These are phyloP conservation scores for Globisporangium rhizosaccharum DNA, from an alignment of 352 stramenopile genomes.

Conservation along the genomic window DNA sequence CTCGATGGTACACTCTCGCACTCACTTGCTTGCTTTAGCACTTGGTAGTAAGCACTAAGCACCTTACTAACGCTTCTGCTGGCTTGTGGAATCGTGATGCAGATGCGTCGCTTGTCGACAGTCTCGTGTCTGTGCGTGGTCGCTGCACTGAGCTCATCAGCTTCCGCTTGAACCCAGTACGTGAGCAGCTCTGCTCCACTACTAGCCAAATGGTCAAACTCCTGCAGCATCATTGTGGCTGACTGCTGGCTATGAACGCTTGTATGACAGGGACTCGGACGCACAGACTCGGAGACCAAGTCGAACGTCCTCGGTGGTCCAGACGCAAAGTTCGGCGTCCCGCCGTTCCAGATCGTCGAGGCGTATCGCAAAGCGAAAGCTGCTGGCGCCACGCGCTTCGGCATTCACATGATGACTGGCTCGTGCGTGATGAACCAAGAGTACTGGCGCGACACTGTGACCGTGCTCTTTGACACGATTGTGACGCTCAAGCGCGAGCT, in stretches of 20 bases:
- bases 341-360: slow-evolving; percentile 85
- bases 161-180: slow-evolving; percentile 81
- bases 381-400: slow-evolving; percentile 77
- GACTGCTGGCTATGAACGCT: no score
- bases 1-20: slow-evolving; percentile 40
- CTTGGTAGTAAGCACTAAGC: not conserved
- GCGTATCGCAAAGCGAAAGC: slow-evolving; percentile 80
- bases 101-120: slow-evolving; percentile 82
- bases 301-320: slow-evolving; percentile 86
- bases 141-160: slow-evolving; percentile 82
- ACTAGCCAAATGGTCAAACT: no score
- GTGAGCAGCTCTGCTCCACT: not conserved
- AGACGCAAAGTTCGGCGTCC: slow-evolving; percentile 87
- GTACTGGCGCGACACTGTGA: slow-evolving; percentile 88
- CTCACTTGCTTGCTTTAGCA: not conserved
- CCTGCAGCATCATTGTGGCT: no score
- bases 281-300: slow-evolving; percentile 86
- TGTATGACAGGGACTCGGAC: slow-evolving; percentile 45
- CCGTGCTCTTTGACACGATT: slow-evolving; percentile 80
- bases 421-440: slow-evolving; percentile 87
- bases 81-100: not conserved
- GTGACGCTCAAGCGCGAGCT: slow-evolving; percentile 72
- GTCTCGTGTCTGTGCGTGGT: slow-evolving; percentile 53
- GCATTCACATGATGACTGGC: slow-evolving; percentile 91
- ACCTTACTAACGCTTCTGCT: not conserved